Evolutionary conservation across 1,139 yeast species (phyloP).

Genomic region (Nakaseomyces glabratus): DNA sequence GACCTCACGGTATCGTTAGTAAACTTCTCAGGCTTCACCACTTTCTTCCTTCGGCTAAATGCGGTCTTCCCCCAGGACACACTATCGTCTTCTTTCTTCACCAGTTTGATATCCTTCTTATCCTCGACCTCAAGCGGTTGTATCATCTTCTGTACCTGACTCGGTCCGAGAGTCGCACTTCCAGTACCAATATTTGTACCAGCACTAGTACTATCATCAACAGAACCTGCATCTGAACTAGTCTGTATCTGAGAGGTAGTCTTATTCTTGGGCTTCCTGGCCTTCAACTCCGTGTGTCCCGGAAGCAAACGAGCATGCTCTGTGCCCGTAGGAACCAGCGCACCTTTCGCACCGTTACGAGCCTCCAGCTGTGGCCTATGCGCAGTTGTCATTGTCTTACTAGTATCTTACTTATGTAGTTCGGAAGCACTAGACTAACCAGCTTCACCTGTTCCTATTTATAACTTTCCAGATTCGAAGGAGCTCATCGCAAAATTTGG

Average conservation of each 20-base stretch:
- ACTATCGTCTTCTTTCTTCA: constrained; percentile 9
- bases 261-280: constrained; percentile 17
- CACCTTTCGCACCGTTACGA: constrained; percentile 59
- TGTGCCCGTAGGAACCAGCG: constrained; percentile 38
- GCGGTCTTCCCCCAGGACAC: constrained; percentile 15
- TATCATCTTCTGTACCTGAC: constrained; percentile 15
- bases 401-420: neutral
- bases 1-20: constrained; percentile 58
- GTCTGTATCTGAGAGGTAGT: constrained; percentile 8
- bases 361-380: constrained; percentile 87
- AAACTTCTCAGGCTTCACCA: constrained; percentile 43
- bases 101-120: neutral
- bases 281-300: constrained; percentile 62
- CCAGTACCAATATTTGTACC: no score
- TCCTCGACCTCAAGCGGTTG: neutral
- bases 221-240: constrained; percentile 7
- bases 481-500: neutral
- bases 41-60: constrained; percentile 24
- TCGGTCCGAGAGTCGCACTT: no score
- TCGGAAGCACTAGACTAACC: neutral
- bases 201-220: constrained; percentile 15
- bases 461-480: neutral
- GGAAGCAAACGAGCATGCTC: constrained; percentile 62
- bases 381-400: constrained; percentile 77
- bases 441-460: neutral